Base-by-base conservation (phyloP, 805 yeast species). In the Clavispora fructus region DNA sequence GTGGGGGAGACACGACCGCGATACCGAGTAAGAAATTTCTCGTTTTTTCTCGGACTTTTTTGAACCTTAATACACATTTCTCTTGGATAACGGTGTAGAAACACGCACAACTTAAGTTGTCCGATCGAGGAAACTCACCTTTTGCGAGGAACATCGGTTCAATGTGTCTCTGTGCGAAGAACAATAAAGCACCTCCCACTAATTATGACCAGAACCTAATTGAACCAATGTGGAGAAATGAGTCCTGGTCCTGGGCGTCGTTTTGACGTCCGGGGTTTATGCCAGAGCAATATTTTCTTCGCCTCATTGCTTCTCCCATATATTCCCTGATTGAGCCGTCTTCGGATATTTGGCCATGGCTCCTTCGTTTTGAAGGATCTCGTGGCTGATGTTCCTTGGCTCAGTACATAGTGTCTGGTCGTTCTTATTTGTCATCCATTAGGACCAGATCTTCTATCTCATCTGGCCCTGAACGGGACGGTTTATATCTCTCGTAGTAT, bases 101-200 rank as follows among this genome's bases (percentile, higher is more conserved):
- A 11, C 44, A 30, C 68, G 73, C 73, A 66, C 61, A 67, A 69
- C 75, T 71, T 71, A 70, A 71, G 76, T 71, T 70, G 75, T 44
- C 71, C 72, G 75, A 57, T 67, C 50, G 56, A 46, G 51, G 48
- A 56, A 48, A 52, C 65, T 56, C 55, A 58, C 61, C 67, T 51
- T 47, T 55, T 43, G 45, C 44, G n/a, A 50, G 67, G 65, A 46
- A 64, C 73, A 65, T 63, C 75, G 74, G 69, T 55, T 57, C 74
- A 65, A 71, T 71, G 76, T 71, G 76, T 71, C 76, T 61, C 63
- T 70, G 63, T 71, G 76, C 76, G 72, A 55, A 71, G 60, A 69
- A 35, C 41, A 56, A 57, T 4, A 32, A 35, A 37, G 27, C 13
- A 16, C 37, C 37, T 33, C 37, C 37, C 25, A 33, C 13, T 4